Evolutionary conservation across 2,329 filamentous ascomycete species (phyloP).

Genomic region (Penicillium sp.): DNA sequence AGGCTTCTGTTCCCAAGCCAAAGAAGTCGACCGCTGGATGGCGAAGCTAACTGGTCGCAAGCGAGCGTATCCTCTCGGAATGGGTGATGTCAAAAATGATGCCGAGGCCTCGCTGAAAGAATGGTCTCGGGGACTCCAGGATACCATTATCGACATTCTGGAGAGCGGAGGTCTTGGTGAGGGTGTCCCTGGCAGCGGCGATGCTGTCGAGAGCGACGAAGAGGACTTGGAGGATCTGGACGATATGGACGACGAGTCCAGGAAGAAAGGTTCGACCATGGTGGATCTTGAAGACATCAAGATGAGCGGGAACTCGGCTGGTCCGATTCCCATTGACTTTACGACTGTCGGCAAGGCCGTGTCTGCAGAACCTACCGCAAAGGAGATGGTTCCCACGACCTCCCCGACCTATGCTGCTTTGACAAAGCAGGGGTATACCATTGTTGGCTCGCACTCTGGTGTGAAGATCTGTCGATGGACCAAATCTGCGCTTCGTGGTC

Average conservation of each 20-base stretch:
- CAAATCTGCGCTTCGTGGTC: constrained; percentile 89
- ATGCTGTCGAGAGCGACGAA: constrained; percentile 80
- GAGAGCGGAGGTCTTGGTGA: constrained; percentile 57
- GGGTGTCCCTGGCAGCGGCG: constrained; percentile 77
- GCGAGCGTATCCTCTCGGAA: constrained; percentile 83
- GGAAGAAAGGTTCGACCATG: constrained; percentile 49
- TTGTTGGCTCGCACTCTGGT: constrained; percentile 91
- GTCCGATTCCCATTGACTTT: constrained; percentile 79
- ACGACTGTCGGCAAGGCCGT: constrained; percentile 56
- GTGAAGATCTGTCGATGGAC: constrained; percentile 99
- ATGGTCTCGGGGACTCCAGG: constrained; percentile 74
- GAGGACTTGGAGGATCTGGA: constrained; percentile 61
- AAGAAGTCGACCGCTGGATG: constrained; percentile 93
- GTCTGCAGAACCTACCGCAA: constrained; percentile 51
- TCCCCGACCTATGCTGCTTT: constrained; percentile 87
- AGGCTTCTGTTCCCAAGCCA: constrained; percentile 91
- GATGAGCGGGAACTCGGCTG: constrained; percentile 37
- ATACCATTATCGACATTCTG: constrained; percentile 64
- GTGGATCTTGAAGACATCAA: constrained; percentile 84
- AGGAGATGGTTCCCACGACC: constrained; percentile 91
- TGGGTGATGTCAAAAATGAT: constrained; percentile 82
- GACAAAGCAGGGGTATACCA: constrained; percentile 95
- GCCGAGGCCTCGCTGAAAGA: constrained; percentile 67
- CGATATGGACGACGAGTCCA: constrained; percentile 43
- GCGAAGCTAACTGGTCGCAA: constrained; percentile 87